phyloP scores from a whole-genome alignment of 1,284 basidiomycete genomes.

The Leccinum subfulvum region DNA sequence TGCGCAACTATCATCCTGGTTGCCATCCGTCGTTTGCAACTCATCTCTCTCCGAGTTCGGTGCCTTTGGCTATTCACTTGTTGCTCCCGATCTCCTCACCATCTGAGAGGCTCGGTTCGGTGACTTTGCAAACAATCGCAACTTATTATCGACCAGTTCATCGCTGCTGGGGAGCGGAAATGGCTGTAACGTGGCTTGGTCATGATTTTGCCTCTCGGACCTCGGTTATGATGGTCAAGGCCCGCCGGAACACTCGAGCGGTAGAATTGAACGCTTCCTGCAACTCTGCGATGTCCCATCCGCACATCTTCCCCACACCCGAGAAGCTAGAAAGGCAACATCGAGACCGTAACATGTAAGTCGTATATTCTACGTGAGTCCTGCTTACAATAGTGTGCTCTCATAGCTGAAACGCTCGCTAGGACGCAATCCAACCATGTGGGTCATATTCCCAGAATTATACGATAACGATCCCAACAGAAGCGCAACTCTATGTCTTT shows the following conservation, averaged over 20 bases:
- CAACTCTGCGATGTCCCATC: slow-evolving; percentile 97
- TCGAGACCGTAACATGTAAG: slow-evolving; percentile 99
- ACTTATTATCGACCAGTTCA: slow-evolving; percentile 98
- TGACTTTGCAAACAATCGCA: slow-evolving; percentile 97
- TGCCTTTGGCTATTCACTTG: slow-evolving; percentile 94
- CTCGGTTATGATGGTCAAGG: slow-evolving; percentile 90
- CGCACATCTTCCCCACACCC: slow-evolving; percentile 83
- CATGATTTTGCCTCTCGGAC: slow-evolving; percentile 88
- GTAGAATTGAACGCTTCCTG: slow-evolving; percentile 94
- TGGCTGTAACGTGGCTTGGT: slow-evolving; percentile 97
- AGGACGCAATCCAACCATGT: slow-evolving; percentile 91
- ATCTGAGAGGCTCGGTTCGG: slow-evolving; percentile 99
- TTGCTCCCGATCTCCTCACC: slow-evolving; percentile 90
- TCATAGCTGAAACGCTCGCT: slow-evolving; percentile 16
- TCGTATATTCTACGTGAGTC: slow-evolving; percentile 89
- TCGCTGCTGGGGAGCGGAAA: slow-evolving; percentile 96
- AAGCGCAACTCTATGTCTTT: slow-evolving; percentile 82
- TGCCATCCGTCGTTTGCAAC: slow-evolving; percentile 78
- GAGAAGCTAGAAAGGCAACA: slow-evolving; percentile 94
- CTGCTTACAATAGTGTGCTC: neutral
- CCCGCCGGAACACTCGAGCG: slow-evolving; percentile 92
- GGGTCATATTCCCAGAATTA: slow-evolving; percentile 7
- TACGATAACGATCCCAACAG: slow-evolving; percentile 3
- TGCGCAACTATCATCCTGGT: too few relatives aligned
- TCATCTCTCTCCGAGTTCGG: slow-evolving; percentile 97